Percentiles rank a stretch among this genome's conserved stretches.
These are phyloP conservation scores for Tetrahymena elliotti DNA, from an alignment of 73 alveolate genomes.

Conservation along the genomic window DNA sequence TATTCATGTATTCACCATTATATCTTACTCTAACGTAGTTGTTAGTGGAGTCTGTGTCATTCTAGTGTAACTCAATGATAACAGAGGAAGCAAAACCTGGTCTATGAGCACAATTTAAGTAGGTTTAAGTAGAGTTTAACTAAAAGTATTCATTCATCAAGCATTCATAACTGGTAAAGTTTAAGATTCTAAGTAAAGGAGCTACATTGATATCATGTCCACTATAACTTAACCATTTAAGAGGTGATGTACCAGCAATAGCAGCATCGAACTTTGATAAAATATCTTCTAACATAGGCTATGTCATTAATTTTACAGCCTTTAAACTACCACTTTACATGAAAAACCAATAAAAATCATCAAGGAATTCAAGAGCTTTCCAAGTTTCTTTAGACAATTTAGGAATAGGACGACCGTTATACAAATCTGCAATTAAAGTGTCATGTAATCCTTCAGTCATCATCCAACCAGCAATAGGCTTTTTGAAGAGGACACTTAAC, in stretches of 20 bases:
- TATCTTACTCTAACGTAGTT: slow-evolving; percentile 14
- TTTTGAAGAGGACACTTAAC: neutral
- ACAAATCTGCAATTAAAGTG: neutral
- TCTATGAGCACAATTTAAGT: slow-evolving; percentile 4
- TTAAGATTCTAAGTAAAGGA: slow-evolving; percentile 1
- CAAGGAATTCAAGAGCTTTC: neutral
- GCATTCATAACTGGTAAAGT: slow-evolving; percentile 23
- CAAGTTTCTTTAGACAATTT: neutral
- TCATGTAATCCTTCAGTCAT: neutral
- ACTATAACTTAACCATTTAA: neutral
- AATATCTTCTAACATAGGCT: neutral
- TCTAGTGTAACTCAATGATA: slow-evolving; percentile 22
- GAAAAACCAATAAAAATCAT: neutral
- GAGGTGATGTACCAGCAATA: neutral
- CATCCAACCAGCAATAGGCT: neutral
- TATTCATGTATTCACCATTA: slow-evolving; percentile 23
- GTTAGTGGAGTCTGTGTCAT: neutral
- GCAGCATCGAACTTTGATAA: neutral
- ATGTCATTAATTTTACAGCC: neutral
- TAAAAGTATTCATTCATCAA: slow-evolving; percentile 14
- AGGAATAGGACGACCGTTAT: neutral
- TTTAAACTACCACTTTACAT: neutral
- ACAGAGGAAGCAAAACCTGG: slow-evolving; percentile 34
- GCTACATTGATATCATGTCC: neutral
- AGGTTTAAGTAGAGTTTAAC: neutral